Evolutionary conservation across 495 filamentous ascomycete genomes (phyloP), one percentile per base, ranked within the genome.

Genomic region (Niebla homalea): DNA sequence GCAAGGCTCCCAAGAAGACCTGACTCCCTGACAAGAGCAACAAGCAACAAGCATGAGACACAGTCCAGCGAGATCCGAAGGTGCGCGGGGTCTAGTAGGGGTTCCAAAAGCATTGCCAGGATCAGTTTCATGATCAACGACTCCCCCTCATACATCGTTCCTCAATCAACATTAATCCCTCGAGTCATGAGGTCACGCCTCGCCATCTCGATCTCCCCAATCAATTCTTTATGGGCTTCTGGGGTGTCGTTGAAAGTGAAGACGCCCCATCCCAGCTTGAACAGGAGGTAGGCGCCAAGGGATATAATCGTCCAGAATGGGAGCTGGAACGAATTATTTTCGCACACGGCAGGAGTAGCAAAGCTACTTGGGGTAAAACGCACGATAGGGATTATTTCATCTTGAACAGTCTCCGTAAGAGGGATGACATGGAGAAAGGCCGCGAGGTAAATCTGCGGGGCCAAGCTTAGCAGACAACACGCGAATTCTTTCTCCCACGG

Each of bases 181-280:
- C 61, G 66, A 52, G 57, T 58, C 55, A 67, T 72, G 61, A 77
- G 54, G 44, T 75, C 73, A 14, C 65, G 58, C 62, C 68, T 73
- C 51, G 72, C 72, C 53, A 65, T 67, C 46, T 70, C 68, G 42
- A 77, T 74, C 57, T 77, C 69, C 63, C 73, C 79, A 73, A 94
- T 85, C 55, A 98, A 69, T 68, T 95, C 90, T 57, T 80, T 75
- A 65, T 96, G 84, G 50, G 92, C 92, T 54, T 85, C 79, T 46
- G 93, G 90, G 12, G 92, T 88, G 69, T 97, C 87, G 69, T 93
- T 88, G 76, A 98, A 98, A 36, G 89, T 95, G 58, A 94, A 72
- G 56, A 98, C 85, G 36, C 90, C 90, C 71, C 80, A 79, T 46
- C 92, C 92, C 23, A 98, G 78, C 54, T 87, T 87, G 72, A 84